Conservation (phyloP, 192 early-diverging fungal genomes). For the Coemansia sp. region DNA sequence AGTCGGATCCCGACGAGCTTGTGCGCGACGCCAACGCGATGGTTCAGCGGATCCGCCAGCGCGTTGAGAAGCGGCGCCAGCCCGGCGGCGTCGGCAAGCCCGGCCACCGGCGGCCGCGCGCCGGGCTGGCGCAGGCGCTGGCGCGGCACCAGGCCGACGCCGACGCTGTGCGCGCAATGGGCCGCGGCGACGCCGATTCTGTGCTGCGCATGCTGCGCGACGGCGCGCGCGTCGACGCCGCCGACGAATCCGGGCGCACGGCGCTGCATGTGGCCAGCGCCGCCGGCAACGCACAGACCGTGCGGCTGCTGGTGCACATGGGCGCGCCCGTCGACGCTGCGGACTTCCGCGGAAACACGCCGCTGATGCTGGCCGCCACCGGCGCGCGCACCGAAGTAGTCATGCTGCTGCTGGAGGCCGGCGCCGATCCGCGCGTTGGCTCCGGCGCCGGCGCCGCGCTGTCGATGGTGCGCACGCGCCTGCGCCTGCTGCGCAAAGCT, state of each 20-base stretch:
- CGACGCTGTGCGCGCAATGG: constrained; percentile 18
- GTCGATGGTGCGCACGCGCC: constrained; percentile 40
- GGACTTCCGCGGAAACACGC: constrained; percentile 43
- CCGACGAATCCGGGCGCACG: constrained; percentile 31
- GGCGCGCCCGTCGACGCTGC: constrained; percentile 34
- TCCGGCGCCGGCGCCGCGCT: constrained; percentile 22
- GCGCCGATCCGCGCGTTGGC: constrained; percentile 42
- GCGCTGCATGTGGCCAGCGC: constrained; percentile 43
- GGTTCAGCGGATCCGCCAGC: constrained; percentile 2
- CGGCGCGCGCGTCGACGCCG: constrained; percentile 12
- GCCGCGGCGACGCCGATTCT: constrained; percentile 23
- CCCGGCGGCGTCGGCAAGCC: not conserved
- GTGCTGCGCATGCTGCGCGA: constrained; percentile 17
- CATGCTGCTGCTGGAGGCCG: constrained; percentile 26
- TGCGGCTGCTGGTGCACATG: constrained; percentile 31
- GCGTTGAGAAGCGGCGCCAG: not conserved
- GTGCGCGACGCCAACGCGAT: not conserved
- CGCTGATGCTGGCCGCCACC: constrained; percentile 41
- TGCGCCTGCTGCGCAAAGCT: constrained; percentile 33
- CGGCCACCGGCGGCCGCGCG: not conserved
- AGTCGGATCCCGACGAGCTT: constrained; percentile 20
- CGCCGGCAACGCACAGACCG: constrained; percentile 16
- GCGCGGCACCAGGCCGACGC: constrained; percentile 11
- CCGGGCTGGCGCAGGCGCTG: constrained; percentile 14
- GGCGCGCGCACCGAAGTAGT: constrained; percentile 22